phyloP scores from a whole-genome alignment of 2,329 filamentous ascomycete species.

The Sporothrix pallida region DNA sequence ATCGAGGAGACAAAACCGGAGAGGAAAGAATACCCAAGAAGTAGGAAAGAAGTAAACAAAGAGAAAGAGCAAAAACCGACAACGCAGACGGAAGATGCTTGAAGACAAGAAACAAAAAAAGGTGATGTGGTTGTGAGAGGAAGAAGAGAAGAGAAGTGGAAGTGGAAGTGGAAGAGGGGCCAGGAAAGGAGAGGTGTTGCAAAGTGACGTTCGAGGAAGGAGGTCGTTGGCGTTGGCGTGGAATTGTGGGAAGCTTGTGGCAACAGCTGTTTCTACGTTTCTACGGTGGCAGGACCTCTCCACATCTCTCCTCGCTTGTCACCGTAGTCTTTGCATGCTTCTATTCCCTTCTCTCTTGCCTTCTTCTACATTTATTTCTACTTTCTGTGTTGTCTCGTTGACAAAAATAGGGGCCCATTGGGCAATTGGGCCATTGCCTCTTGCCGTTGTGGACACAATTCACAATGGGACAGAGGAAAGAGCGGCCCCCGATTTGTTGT shows the following conservation, averaged over 20 bases:
- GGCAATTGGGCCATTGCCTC: conserved; percentile 2
- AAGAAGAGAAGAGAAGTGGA: neutral
- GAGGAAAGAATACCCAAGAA: neutral
- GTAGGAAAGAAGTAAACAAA: neutral
- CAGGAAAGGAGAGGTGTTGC: conserved; percentile 23
- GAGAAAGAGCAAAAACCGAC: neutral
- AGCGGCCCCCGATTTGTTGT: neutral
- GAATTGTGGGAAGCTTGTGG: conserved; percentile 29
- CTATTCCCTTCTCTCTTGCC: conserved; percentile 9
- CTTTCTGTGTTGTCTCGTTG: no score
- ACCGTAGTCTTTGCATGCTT: neutral
- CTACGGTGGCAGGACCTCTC: conserved; percentile 9
- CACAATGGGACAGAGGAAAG: neutral
- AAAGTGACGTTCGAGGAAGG: conserved; percentile 23
- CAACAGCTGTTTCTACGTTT: conserved; percentile 18
- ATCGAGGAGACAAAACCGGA: neutral
- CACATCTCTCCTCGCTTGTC: neutral
- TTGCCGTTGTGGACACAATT: conserved; percentile 28
- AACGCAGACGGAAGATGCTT: conserved; percentile 15
- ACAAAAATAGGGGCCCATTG: neutral
- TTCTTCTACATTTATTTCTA: conserved; percentile 7
- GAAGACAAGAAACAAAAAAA: conserved; percentile 3
- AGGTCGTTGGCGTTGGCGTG: conserved; percentile 10
- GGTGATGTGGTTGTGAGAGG: neutral
- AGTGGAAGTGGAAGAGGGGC: conserved; percentile 19